Conservation (phyloP, 371 early-diverging fungal genomes). For the Saksenaea oblongispora region DNA sequence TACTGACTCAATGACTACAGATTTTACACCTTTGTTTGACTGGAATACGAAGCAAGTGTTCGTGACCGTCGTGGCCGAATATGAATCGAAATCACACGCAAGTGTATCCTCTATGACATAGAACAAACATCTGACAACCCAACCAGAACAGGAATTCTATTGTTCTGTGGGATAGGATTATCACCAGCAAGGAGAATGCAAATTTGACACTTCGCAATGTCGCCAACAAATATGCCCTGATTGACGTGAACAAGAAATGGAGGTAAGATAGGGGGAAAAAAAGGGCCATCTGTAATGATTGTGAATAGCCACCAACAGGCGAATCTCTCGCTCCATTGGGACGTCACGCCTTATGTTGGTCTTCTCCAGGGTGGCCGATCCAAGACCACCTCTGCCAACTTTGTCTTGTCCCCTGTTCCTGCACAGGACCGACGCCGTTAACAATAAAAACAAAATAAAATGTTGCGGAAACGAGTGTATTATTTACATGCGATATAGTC, state of each 20-base stretch:
- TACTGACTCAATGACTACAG: constrained; percentile 32
- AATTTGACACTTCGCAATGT: constrained; percentile 58
- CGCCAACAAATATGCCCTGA: constrained; percentile 76
- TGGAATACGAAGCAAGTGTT: constrained; percentile 98
- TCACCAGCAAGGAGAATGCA: constrained; percentile 71
- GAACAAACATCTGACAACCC: not conserved
- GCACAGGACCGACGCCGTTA: not conserved
- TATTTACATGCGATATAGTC: not conserved
- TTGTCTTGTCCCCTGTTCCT: constrained; percentile 18
- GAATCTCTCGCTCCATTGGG: constrained; percentile 84
- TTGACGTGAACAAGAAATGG: constrained; percentile 67
- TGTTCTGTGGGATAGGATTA: constrained; percentile 92
- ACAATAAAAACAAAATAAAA: not conserved
- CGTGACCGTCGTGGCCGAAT: constrained; percentile 86
- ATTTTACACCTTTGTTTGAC: constrained; percentile 84
- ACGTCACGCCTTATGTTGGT: constrained; percentile 89
- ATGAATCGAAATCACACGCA: constrained; percentile 66
- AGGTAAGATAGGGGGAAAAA: constrained; percentile 48
- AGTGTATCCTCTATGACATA: constrained; percentile 8
- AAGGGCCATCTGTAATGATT: not conserved
- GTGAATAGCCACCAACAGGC: constrained; percentile 49
- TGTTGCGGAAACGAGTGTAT: not conserved
- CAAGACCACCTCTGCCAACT: constrained; percentile 6
- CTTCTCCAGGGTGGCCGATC: constrained; percentile 60
- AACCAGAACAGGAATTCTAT: constrained; percentile 69